Evolutionary conservation across 1,139 yeast genomes (phyloP), one percentile per base, ranked within the genome.

Genomic region (Hansenula sp.): DNA sequence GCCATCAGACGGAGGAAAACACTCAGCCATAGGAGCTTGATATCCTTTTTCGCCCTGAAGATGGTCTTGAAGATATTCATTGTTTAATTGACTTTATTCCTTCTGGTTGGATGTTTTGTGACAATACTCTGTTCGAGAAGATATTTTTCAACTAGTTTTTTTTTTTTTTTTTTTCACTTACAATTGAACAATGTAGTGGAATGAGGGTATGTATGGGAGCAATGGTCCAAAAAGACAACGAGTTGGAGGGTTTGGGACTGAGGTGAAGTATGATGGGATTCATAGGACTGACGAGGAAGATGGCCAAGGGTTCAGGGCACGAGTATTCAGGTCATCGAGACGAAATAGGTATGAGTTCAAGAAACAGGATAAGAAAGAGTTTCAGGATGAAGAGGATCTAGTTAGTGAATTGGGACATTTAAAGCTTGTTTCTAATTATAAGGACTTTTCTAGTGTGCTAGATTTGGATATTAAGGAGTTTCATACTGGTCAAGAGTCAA

Each of bases 1-100:
- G 94, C 82, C 44, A 80, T 66, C 76, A 86, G 73, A 20, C 96
- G 69, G 26, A 84, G 65, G 51, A 85, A 81, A 14, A 84, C 85
- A 11, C 90, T 81, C 9, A 66, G 61, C 79, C 94, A 79, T 34
- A 89, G 71, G 24, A 87, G 59, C 48, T 78, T 69, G 25, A 82
- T 77, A 58, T 89, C 96, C 5, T 48, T 37, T 13, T 25, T 33
- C 6, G 35, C 29, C 17, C 25, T 18, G 3, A 17, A 12, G 1
- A 33, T 13, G 4, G 35, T 33, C 18, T 18, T 17, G 9, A 33
- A 10, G 3, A 33, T 25, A 8, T 18, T n/a, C 35, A 33, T 21
- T 21, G 24, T 21, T 21, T 7, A 21, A 7, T 21, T 9, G 24
- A 21, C 10, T 28, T 17, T 5, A 7, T 10, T 13, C 12, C 29